These are phyloP conservation scores for Agrostemma githago DNA, from an alignment of 148 eudicot genomes.

Conservation along the genomic window DNA sequence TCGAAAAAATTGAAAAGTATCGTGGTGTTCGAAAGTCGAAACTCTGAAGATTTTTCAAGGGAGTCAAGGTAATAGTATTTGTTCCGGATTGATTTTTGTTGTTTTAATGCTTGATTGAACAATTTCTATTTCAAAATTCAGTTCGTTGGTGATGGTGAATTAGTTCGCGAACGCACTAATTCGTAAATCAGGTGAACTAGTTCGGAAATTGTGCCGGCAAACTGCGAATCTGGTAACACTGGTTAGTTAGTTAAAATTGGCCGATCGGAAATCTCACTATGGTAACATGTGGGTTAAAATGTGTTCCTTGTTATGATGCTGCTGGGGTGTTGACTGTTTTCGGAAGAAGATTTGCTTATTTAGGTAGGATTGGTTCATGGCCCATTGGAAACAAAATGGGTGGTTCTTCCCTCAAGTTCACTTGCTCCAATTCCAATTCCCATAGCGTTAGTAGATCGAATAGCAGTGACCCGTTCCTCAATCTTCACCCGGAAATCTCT, in stretches of 20 bases:
- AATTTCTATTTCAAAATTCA: no score
- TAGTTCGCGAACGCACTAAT: no score
- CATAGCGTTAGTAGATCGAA: slow-evolving; percentile 45
- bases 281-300: slow-evolving; percentile 50
- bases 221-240: no score
- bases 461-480: slow-evolving; percentile 69
- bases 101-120: no score
- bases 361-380: slow-evolving; percentile 29
- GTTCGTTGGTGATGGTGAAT: no score
- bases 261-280: slow-evolving; percentile 19
- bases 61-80: no score
- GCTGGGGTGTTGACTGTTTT: slow-evolving; percentile 49
- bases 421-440: slow-evolving; percentile 60
- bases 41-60: no score
- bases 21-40: no score
- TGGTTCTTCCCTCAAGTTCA: slow-evolving; percentile 35
- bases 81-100: no score
- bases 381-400: slow-evolving; percentile 25
- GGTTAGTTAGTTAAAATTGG: background rate
- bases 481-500: slow-evolving; percentile 78
- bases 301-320: slow-evolving; percentile 46
- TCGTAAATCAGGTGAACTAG: no score
- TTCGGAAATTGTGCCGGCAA: no score
- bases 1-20: no score
- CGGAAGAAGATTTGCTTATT: slow-evolving; percentile 36